A percentile compares a stretch with the other conserved stretches of the same genome.
Evolutionary conservation across 768 basidiomycete genomes (phyloP).

Genomic region (Tephrocybe sp.): DNA sequence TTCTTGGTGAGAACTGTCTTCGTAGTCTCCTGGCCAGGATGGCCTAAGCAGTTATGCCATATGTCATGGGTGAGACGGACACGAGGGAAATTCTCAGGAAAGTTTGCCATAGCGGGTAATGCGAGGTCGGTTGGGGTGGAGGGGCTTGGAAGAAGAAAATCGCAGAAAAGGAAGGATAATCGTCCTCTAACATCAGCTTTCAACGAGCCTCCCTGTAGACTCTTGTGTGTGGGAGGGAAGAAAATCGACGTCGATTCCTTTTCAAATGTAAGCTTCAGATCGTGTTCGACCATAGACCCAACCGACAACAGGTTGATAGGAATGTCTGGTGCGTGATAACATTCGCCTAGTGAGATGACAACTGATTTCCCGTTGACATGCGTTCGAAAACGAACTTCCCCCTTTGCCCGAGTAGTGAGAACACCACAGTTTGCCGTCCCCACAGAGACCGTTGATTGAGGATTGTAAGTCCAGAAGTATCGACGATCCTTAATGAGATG

Average conservation of each 20-base stretch:
- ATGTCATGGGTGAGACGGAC: not conserved
- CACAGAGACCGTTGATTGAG: not conserved
- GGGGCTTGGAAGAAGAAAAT: slow-evolving; percentile 1
- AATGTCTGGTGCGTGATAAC: slow-evolving; percentile 22
- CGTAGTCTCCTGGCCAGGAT: slow-evolving; percentile 20
- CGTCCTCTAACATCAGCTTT: not conserved
- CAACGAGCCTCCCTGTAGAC: not conserved
- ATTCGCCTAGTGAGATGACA: slow-evolving; percentile 13
- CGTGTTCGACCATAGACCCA: slow-evolving; percentile 15
- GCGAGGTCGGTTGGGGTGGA: not conserved
- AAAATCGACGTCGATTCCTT: not conserved
- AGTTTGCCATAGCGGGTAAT: not conserved
- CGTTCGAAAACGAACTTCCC: slow-evolving; percentile 12
- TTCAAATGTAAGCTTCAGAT: slow-evolving; percentile 4
- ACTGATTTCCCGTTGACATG: slow-evolving; percentile 2
- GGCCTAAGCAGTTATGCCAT: slow-evolving; percentile 27
- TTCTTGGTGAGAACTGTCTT: slow-evolving; percentile 14
- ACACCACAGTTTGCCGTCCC: slow-evolving; percentile 21
- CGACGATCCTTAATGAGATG: slow-evolving; percentile 18
- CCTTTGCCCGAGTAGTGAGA: slow-evolving; percentile 8
- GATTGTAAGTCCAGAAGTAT: slow-evolving; percentile 17
- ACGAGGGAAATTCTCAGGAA: slow-evolving; percentile 8
- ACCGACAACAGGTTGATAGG: slow-evolving; percentile 23
- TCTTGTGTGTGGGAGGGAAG: not conserved
- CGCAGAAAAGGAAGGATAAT: slow-evolving; percentile 1